Base-by-base conservation (phyloP, 2,329 filamentous ascomycete genomes). In the Xylariales sp. region DNA sequence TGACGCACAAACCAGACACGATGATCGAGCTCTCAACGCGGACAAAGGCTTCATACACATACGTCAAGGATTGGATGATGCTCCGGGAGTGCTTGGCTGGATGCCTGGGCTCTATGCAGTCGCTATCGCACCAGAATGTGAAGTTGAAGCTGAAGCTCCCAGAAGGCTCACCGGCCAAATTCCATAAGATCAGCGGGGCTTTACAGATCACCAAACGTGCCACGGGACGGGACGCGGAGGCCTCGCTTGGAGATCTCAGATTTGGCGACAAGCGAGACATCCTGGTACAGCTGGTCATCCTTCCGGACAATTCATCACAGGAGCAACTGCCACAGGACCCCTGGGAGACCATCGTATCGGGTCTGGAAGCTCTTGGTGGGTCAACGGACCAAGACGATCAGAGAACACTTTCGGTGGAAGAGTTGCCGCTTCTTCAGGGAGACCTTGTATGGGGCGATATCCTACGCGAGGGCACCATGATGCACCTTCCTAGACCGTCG, bases 31-130 rank as follows among this genome's bases (percentile, higher is more conserved):
- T 98, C 10, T 97, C 93, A 1, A 93, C 87, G 5, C 79, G 89
- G 46, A 98, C 93, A 3, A 98, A 97, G 68, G 93, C 90, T 4
- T 94, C 89, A 1, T 98, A 97, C 59, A 94, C 89, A 1, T 98
- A 97, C 56, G 90, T 98, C 52, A 98, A 97, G 66, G 93, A 98
- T 63, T 98, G 93, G 93, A 97, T 97, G 91, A 98, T 97, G 91
- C 76, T 98, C 25, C 84, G 93, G 20, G 93, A 98, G 63, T 97
- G 93, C 61, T 76, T 96, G 32, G 93, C 90, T 18, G 93, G 93
- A 31, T 97, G 91, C 56, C 71, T 98, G 20, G 93, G 93, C 34
- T 83, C 88, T 11, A 77, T 97, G 59, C 93, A 98, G 63, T 89
- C 88, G 2, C 84, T 88, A 20, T 97, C 93, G n/a, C 93, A 98